Evolutionary conservation across 2,329 filamentous ascomycete genomes (phyloP).

Genomic region (Beauveria brongniartii): DNA sequence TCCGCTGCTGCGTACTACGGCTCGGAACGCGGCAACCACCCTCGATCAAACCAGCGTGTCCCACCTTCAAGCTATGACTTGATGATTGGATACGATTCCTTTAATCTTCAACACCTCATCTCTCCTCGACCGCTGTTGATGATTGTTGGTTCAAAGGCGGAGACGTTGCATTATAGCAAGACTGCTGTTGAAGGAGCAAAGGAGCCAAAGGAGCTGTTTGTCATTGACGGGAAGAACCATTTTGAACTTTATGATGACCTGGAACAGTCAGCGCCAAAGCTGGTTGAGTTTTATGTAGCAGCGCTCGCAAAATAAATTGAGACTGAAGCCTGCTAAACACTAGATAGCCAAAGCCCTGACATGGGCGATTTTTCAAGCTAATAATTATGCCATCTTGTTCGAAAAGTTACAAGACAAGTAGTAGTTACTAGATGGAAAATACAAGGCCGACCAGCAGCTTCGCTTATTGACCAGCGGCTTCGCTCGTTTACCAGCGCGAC

Average conservation of each 20-base stretch:
- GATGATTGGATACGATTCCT: background rate
- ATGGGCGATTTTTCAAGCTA: too few species aligned
- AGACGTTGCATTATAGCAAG: conserved; percentile 7
- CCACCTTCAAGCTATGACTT: background rate
- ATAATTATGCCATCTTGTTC: too few species aligned
- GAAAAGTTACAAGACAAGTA: too few species aligned
- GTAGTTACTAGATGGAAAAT: too few species aligned
- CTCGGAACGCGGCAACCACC: background rate
- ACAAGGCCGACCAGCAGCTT: too few species aligned
- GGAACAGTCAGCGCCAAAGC: conserved; percentile 12
- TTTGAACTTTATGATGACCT: conserved; percentile 15
- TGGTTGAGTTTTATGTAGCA: conserved; percentile 9
- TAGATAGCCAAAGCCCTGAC: too few species aligned
- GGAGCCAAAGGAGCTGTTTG: conserved; percentile 15
- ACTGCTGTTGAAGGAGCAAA: conserved; percentile 10
- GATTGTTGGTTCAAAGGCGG: background rate
- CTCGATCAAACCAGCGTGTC: background rate
- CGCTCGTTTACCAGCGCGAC: too few species aligned
- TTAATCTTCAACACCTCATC: background rate
- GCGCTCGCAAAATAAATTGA: background rate
- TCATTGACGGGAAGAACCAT: conserved; percentile 14
- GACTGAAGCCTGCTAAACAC: too few species aligned
- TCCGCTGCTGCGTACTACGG: conserved; percentile 11
- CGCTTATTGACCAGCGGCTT: too few species aligned
- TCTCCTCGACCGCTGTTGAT: background rate